Percentiles rank a stretch among this genome's conserved stretches.
Conservation (phyloP, 1,284 basidiomycete species). For the Lentinus polychrous region DNA sequence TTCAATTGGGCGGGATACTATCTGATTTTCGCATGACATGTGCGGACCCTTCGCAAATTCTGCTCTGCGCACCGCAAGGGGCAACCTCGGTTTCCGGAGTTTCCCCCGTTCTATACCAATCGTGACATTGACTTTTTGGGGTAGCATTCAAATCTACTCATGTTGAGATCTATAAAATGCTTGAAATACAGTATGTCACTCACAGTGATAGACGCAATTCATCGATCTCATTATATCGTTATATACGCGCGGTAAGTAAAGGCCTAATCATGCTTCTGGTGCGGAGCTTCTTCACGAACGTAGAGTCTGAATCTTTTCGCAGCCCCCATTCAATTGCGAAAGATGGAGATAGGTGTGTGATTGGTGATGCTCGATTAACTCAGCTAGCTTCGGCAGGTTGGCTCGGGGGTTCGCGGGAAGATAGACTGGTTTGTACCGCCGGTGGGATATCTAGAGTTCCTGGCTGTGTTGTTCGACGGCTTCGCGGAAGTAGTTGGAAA, state of each 20-base stretch:
- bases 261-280: no score
- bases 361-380: no score
- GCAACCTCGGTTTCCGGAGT: slow-evolving; percentile 23
- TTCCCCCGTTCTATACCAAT: slow-evolving; percentile 14
- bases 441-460: no score
- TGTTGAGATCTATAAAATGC: background rate
- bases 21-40: slow-evolving; percentile 24
- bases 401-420: no score
- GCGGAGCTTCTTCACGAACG: no score
- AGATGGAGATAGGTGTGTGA: no score
- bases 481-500: background rate
- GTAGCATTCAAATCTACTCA: no score
- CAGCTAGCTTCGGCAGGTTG: no score
- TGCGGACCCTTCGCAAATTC: slow-evolving; percentile 12
- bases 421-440: no score
- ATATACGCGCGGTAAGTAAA: background rate
- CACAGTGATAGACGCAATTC: no score
- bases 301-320: no score
- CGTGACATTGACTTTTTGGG: background rate
- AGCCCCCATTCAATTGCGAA: no score
- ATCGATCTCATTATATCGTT: background rate
- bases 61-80: slow-evolving; percentile 14
- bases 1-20: slow-evolving; percentile 16
- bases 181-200: background rate
- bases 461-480: background rate